Evolutionary conservation across 2,329 filamentous ascomycete species (phyloP), one percentile per base, ranked within the genome.

Genomic region (Intubia oerlemansii): DNA sequence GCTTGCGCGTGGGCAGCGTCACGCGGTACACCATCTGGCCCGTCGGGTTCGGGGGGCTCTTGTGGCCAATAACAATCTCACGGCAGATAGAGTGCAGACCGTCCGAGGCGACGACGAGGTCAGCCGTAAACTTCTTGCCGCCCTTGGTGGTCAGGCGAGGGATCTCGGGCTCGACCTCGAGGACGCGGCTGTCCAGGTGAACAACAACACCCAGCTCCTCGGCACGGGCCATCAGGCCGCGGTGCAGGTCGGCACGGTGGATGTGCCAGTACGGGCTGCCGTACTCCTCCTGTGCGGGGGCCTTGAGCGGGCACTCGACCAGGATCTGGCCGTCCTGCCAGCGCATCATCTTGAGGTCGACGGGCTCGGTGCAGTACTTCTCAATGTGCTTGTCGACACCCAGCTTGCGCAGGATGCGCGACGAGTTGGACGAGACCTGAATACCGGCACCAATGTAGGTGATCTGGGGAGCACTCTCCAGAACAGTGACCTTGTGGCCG

Each of bases 11-110:
- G 7, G 28, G 28, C 22, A 62, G 40, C 8, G 61, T 41, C 7
- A 61, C 40, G n/a, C 58, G 44, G 34, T 62, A 62, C 1, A 56
- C 57, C 16, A 62, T 43, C 37, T 62, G 57, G 5, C 58, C 57
- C 0, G 61, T 66, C 17, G 54, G 32, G 8, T n/a, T 20, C 0
- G 34, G 32, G 7, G 24, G 28, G 21, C 27, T 30, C 29, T 25
- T 24, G 30, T 44, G 40, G 5, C 32, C 34, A 7, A 32, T 14
- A 4, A 36, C 32, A 11, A 36, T 18, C 18, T 32, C 27, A 17
- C 32, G 29, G 29, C 29, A 32, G 12, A 34, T 27, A 10, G 34
- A 34, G 19, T 36, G 29, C 27, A 36, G 25, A 7, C 34, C 34
- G 25, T 36, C 34, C 3, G 34, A 27, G 14, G 32, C 34, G 10